These are phyloP conservation scores for Pseudozyma flocculosa DNA, from an alignment of 1,284 basidiomycete species.

Conservation along the genomic window DNA sequence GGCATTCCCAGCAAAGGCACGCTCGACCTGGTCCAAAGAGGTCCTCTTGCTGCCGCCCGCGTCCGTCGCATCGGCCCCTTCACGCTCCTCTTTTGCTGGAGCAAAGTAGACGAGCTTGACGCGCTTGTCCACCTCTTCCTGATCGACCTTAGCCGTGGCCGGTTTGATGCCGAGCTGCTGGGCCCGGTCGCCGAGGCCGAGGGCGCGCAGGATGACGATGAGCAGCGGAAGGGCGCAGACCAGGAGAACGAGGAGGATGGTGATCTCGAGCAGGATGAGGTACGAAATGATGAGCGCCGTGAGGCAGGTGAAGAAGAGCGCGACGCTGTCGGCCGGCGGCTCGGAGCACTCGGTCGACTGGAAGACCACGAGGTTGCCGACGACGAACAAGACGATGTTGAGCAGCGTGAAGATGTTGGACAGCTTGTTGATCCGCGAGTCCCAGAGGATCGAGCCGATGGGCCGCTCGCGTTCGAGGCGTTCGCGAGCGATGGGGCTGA, in stretches of 20 bases:
- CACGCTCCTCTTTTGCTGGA: conserved; percentile 31
- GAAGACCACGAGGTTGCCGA: conserved; percentile 48
- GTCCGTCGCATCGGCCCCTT: too few species aligned
- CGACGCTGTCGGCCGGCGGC: conserved; percentile 32
- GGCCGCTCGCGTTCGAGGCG: conserved; percentile 33
- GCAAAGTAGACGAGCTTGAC: conserved; percentile 41
- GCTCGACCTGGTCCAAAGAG: neutral
- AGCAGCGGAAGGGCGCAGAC: conserved; percentile 45
- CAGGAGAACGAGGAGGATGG: conserved; percentile 34
- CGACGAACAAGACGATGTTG: conserved; percentile 39
- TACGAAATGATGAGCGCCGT: conserved; percentile 39
- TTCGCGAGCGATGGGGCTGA: conserved; percentile 24
- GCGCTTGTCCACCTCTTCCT: conserved; percentile 37
- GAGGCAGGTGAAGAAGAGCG: conserved; percentile 41
- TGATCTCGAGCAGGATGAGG: conserved; percentile 42
- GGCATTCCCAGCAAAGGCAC: neutral
- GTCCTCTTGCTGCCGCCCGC: too few species aligned
- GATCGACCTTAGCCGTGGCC: conserved; percentile 39
- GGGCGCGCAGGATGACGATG: conserved; percentile 34
- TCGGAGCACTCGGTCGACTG: conserved; percentile 39
- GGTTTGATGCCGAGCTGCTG: conserved; percentile 32
- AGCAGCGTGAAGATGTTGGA: conserved; percentile 38
- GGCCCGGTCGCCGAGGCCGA: conserved; percentile 26
- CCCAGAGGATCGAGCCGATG: conserved; percentile 34
- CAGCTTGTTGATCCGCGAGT: conserved; percentile 29